These are phyloP conservation scores for Pterula multifida DNA, from an alignment of 1,284 basidiomycete species.

Conservation along the genomic window DNA sequence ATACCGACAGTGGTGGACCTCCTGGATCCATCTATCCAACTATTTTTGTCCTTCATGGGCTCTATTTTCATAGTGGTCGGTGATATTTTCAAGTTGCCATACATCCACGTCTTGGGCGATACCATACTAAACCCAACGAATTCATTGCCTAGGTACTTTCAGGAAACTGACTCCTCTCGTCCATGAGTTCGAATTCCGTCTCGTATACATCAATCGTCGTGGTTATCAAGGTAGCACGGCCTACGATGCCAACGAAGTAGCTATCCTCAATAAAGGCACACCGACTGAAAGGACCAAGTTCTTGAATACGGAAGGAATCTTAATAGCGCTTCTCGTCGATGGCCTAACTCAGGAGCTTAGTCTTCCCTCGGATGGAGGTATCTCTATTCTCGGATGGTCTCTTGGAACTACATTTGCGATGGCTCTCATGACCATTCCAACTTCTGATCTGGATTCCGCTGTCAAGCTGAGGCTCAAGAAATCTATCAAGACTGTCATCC, in stretches of 20 bases:
- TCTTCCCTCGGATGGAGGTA: conserved; percentile 4
- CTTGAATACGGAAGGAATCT: conserved; percentile 11
- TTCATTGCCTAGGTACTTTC: conserved; percentile 15
- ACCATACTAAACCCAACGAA: too few species aligned
- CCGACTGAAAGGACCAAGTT: conserved; percentile 8
- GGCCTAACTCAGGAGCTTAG: conserved; percentile 9
- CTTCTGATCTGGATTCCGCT: not conserved
- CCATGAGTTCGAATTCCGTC: conserved; percentile 14
- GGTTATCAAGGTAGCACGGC: conserved; percentile 20
- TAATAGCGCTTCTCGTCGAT: conserved; percentile 16
- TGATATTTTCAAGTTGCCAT: not conserved
- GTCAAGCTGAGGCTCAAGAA: not conserved
- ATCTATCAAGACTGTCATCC: not conserved
- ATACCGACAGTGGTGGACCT: conserved; percentile 4
- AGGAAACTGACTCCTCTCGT: conserved; percentile 15
- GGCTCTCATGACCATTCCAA: not conserved
- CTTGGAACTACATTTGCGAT: conserved; percentile 3
- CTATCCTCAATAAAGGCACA: conserved; percentile 10
- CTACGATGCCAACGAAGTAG: conserved; percentile 15
- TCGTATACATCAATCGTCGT: conserved; percentile 19
- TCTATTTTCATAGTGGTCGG: not conserved
- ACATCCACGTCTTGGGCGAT: too few species aligned
- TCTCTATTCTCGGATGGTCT: conserved; percentile 1
- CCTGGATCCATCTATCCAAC: conserved; percentile 2
- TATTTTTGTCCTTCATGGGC: not conserved